Evolutionary conservation across 2,329 filamentous ascomycete species (phyloP).

Genomic region (Ophiostoma quercus): DNA sequence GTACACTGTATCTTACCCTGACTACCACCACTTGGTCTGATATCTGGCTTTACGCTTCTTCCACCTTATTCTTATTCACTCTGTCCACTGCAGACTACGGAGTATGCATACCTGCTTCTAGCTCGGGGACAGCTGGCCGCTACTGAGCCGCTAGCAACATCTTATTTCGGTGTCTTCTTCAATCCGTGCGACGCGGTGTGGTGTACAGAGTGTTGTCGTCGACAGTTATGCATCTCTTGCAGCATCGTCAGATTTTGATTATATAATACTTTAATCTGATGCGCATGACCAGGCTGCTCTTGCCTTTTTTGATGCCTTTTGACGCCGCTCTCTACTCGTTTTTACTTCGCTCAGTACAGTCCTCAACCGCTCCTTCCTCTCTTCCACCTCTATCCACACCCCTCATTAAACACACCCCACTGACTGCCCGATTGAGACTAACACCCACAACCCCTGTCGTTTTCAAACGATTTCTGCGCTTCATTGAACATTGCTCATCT

Average conservation of each 20-base stretch:
- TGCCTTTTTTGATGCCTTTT: not conserved
- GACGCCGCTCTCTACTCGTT: too few species aligned
- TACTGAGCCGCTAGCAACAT: not conserved
- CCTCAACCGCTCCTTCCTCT: not conserved
- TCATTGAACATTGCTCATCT: conserved; percentile 13
- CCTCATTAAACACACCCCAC: conserved; percentile 14
- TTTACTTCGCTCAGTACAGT: too few species aligned
- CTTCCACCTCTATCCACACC: not conserved
- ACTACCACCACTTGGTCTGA: not conserved
- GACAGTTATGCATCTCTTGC: not conserved
- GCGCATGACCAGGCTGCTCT: not conserved
- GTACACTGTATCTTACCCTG: too few species aligned
- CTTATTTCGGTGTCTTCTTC: not conserved
- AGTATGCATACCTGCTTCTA: not conserved
- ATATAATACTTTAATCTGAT: not conserved
- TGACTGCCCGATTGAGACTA: not conserved
- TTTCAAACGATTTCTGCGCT: conserved; percentile 7
- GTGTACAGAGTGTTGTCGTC: not conserved
- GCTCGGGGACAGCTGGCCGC: not conserved
- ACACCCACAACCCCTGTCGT: conserved; percentile 1
- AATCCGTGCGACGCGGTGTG: not conserved
- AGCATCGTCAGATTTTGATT: not conserved
- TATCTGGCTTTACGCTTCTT: not conserved
- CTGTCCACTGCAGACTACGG: not conserved
- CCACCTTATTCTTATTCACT: not conserved